These are phyloP conservation scores for Magnaporthales sp. DNA, from an alignment of 2,329 filamentous ascomycete species.

Conservation along the genomic window DNA sequence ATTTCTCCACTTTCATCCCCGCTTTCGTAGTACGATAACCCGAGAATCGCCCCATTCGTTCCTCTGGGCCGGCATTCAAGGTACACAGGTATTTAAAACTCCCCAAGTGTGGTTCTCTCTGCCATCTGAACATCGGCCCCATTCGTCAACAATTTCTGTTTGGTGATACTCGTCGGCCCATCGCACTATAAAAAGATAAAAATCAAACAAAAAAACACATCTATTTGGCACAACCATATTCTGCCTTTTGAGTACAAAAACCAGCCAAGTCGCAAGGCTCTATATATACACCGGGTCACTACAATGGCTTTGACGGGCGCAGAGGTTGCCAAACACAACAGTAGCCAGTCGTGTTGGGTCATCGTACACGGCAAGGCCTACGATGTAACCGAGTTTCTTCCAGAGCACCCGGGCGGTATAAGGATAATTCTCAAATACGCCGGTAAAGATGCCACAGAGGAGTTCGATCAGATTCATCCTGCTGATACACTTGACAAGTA, in stretches of 20 bases:
- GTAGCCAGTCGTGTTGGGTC: slow-evolving; percentile 26
- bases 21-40: not conserved
- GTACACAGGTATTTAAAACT: not conserved
- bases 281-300: not conserved
- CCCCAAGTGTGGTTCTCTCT: too few relatives aligned
- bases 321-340: slow-evolving; percentile 25
- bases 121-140: not conserved
- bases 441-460: slow-evolving; percentile 87
- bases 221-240: not conserved
- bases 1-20: not conserved
- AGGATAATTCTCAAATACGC: slow-evolving; percentile 97
- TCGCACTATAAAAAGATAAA: too few relatives aligned
- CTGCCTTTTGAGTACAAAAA: not conserved
- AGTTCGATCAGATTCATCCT: slow-evolving; percentile 82
- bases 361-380: slow-evolving; percentile 19
- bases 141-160: not conserved
- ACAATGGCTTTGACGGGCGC: slow-evolving; percentile 18
- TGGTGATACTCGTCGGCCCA: not conserved
- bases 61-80: not conserved
- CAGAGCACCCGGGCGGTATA: slow-evolving; percentile 78
- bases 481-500: slow-evolving; percentile 83
- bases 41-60: not conserved
- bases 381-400: slow-evolving; percentile 28
- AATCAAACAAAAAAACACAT: not conserved
- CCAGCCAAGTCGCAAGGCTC: not conserved